Evolutionary conservation across 164 flowering plant genomes (phyloP).

Genomic region (Kingdonia uniflora): DNA sequence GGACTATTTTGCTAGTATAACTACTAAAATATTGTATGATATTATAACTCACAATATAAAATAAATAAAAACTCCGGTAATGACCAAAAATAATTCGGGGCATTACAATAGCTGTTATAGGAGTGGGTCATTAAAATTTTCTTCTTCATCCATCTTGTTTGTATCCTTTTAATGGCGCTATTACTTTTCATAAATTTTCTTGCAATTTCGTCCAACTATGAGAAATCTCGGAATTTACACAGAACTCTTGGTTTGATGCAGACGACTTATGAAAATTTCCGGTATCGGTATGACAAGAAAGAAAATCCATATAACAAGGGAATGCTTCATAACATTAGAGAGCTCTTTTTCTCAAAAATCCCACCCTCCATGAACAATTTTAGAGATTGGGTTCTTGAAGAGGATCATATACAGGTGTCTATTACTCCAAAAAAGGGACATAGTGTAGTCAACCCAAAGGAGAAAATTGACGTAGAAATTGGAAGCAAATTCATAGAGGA

Average conservation of each 20-base stretch:
- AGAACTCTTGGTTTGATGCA: slow-evolving; percentile 15
- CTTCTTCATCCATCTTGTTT: no score
- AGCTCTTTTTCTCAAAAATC: slow-evolving; percentile 44
- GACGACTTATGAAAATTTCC: slow-evolving; percentile 97
- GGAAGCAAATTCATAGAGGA: slow-evolving; percentile 30
- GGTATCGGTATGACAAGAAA: slow-evolving; percentile 84
- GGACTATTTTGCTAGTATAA: no score
- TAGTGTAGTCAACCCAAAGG: slow-evolving; percentile 31
- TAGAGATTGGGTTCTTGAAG: slow-evolving; percentile 42
- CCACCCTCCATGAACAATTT: slow-evolving; percentile 63
- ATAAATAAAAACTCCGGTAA: no score
- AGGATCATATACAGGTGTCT: slow-evolving; percentile 14
- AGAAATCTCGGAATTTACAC: neutral
- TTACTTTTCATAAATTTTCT: no score
- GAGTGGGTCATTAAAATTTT: no score
- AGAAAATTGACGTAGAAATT: slow-evolving; percentile 67
- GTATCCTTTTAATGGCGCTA: no score
- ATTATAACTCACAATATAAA: no score
- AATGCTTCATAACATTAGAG: slow-evolving; percentile 36
- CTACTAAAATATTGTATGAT: no score
- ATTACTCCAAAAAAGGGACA: slow-evolving; percentile 17
- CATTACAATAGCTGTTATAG: no score
- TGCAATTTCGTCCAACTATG: no score
- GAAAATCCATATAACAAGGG: slow-evolving; percentile 73
- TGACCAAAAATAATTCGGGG: no score